Conservation (phyloP, 768 basidiomycete genomes). For the Mycena vulgaris region DNA sequence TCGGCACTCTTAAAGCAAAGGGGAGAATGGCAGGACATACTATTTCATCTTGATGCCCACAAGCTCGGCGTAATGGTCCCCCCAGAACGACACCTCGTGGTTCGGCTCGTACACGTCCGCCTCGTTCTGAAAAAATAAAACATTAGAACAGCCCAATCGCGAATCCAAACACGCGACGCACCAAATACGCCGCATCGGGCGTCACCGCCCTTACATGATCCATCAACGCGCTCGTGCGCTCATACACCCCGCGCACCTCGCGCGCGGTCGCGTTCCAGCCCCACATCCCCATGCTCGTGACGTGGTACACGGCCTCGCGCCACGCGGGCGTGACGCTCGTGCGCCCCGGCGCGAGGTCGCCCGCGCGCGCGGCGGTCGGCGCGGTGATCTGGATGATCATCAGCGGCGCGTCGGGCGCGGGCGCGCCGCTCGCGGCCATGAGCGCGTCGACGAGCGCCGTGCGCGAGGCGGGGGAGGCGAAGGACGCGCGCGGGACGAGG, state of each 20-base stretch:
- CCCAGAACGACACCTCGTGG: slow-evolving; percentile 62
- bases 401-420: slow-evolving; percentile 51
- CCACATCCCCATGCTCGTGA: slow-evolving; percentile 61
- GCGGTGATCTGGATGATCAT: slow-evolving; percentile 60
- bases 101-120: slow-evolving; percentile 66
- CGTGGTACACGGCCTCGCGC: slow-evolving; percentile 59
- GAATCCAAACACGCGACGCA: too few species aligned
- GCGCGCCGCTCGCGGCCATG: slow-evolving; percentile 47
- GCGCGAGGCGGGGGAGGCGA: slow-evolving; percentile 49
- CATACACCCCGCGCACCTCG: slow-evolving; percentile 54
- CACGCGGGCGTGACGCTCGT: slow-evolving; percentile 64
- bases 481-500: slow-evolving; percentile 58
- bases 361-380: slow-evolving; percentile 40
- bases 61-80: slow-evolving; percentile 57
- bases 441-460: slow-evolving; percentile 54
- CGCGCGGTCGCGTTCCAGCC: slow-evolving; percentile 60
- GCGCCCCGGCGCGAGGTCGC: slow-evolving; percentile 49
- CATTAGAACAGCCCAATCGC: too few species aligned
- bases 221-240: slow-evolving; percentile 53
- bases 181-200: slow-evolving; percentile 62
- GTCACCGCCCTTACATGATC: slow-evolving; percentile 59
- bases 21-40: slow-evolving; percentile 47
- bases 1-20: too few species aligned
- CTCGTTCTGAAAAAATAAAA: too few species aligned
- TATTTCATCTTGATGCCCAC: slow-evolving; percentile 62